phyloP scores from a whole-genome alignment of 164 flowering plant genomes.

The Dillenia turbinata region DNA sequence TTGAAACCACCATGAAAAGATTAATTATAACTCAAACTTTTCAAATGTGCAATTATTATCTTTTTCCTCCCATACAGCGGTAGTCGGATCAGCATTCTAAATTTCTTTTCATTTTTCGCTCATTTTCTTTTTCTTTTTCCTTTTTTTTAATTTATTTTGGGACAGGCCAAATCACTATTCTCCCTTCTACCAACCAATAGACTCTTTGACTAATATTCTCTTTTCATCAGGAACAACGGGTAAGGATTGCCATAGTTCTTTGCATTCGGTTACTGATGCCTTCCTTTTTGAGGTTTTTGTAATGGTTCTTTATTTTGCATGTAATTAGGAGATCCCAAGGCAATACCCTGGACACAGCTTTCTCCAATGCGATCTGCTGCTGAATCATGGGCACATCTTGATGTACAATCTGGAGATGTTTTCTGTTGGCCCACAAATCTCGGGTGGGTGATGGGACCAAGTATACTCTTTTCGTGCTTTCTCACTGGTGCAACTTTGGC shows the following conservation, averaged over 20 bases:
- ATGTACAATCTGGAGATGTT: conserved; percentile 58
- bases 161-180: conserved; percentile 49
- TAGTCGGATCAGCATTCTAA: too few species aligned
- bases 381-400: conserved; percentile 68
- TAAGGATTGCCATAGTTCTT: conserved; percentile 9
- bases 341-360: conserved; percentile 92
- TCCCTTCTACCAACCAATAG: conserved; percentile 61
- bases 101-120: background rate
- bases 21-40: too few species aligned
- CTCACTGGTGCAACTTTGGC: conserved; percentile 76
- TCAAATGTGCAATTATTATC: too few species aligned
- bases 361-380: conserved; percentile 69
- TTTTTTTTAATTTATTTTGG: conserved; percentile 9
- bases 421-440: conserved; percentile 91
- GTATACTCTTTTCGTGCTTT: conserved; percentile 58
- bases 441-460: conserved; percentile 96
- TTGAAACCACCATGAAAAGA: too few species aligned
- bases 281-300: background rate
- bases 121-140: background rate
- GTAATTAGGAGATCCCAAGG: conserved; percentile 85
- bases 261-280: background rate
- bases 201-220: conserved; percentile 63
- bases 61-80: too few species aligned
- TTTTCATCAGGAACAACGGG: conserved; percentile 99
- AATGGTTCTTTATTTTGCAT: conserved; percentile 1